Evolutionary conservation across 176 grass and related monocot genomes (phyloP), one percentile per base, ranked within the genome.

Genomic region (Zoysia pacifica): DNA sequence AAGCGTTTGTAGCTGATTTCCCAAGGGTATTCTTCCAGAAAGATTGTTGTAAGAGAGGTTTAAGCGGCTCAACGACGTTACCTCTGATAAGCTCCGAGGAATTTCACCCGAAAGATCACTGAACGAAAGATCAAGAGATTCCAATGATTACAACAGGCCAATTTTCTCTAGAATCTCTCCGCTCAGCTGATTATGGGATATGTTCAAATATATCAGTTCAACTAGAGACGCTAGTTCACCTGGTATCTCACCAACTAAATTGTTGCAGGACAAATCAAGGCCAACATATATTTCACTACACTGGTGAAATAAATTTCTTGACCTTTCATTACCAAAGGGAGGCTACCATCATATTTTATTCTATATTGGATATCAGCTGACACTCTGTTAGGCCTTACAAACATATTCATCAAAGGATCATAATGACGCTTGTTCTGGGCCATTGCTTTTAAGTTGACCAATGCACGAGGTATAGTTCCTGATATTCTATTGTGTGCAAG

Each of bases 41-140:
- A 86, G 53, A n/a, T 90, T 79, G n/a, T 90, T 90, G 28, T 83
- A 62, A 0, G 88, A 83, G 0, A 83, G 56, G 63, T 86, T 79
- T 42, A 86, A 83, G 9, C 15, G 1, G 48, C 62, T 8, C 0
- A 64, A 37, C 13, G n/a, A 36, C 35, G 10, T 59, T 36, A 85
- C 45, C 9, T 20, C 16, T 41, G 82, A 52, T 4, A 85, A 1
- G 5, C 49, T 62, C n/a, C 12, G 56, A 6, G 87, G 88, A 48
- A 90, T 90, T 5, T 52, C 40, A 1, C 83, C 69, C 4, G 5
- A 86, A 14, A 86, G 47, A 16, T 49, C 11, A 2, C 86, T 90
- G 52, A 47, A 43, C 1, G 88, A 90, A 1, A 90, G 38, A 8
- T 89, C 87, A 28, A 89, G 72, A 13, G 82, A 89, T 59, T 85